phyloP scores from a whole-genome alignment of 2,329 filamentous ascomycete genomes.

The Plenodomus tracheiphilus region DNA sequence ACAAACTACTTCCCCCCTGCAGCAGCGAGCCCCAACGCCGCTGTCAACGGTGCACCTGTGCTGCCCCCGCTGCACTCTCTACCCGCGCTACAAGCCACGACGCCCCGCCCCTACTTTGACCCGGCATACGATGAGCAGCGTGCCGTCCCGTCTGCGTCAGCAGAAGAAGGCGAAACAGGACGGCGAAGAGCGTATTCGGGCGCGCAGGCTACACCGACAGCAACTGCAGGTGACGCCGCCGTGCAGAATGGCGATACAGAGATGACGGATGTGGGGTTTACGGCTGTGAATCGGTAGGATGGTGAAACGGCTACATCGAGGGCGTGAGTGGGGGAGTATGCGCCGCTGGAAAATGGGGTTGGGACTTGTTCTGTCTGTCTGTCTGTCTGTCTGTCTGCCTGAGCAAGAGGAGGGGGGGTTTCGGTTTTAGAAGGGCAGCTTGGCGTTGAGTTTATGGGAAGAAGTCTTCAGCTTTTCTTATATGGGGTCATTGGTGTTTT shows the following conservation, averaged over 20 bases:
- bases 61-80: slow-evolving; percentile 32
- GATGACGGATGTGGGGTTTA: slow-evolving; percentile 47
- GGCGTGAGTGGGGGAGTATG: not conserved
- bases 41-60: slow-evolving; percentile 33
- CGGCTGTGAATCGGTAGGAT: slow-evolving; percentile 42
- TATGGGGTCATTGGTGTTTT: no score
- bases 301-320: no score
- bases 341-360: not conserved
- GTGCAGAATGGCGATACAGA: slow-evolving; percentile 46
- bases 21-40: slow-evolving; percentile 29
- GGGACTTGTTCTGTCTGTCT: not conserved
- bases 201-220: slow-evolving; percentile 18
- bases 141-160: slow-evolving; percentile 17
- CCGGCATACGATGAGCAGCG: slow-evolving; percentile 38
- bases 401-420: no score
- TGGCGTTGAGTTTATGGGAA: no score
- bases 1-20: slow-evolving; percentile 35
- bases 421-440: no score
- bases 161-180: slow-evolving; percentile 27
- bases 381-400: no score
- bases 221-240: slow-evolving; percentile 13
- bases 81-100: slow-evolving; percentile 27
- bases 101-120: slow-evolving; percentile 35
- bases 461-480: no score
- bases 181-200: slow-evolving; percentile 35